Evolutionary conservation across 305 asterid genomes (phyloP).

Genomic region (Fraxinus xanthoxyloides): DNA sequence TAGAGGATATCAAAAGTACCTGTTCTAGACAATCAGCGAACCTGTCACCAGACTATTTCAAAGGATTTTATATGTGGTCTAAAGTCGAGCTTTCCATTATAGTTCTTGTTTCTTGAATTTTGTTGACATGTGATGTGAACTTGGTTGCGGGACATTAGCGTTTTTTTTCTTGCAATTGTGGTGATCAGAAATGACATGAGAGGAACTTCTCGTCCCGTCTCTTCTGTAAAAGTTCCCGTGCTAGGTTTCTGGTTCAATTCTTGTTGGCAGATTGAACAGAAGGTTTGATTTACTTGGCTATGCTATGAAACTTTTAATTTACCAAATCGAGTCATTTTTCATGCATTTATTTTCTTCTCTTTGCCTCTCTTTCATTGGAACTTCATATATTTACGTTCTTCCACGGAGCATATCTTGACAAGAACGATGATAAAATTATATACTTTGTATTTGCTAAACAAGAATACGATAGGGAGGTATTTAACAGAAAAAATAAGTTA

Average conservation of each 20-base stretch:
- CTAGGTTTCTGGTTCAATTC: neutral
- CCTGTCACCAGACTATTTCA: constrained; percentile 18
- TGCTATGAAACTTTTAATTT: constrained; percentile 20
- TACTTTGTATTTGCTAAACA: neutral
- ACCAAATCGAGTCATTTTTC: constrained; percentile 6
- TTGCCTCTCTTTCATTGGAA: neutral
- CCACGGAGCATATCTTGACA: neutral
- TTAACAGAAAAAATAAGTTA: neutral
- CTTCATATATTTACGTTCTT: neutral
- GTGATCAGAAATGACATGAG: neutral
- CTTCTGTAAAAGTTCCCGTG: neutral
- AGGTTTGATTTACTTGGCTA: constrained; percentile 25
- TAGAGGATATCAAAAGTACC: constrained; percentile 29
- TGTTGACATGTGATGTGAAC: constrained; percentile 39
- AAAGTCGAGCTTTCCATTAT: constrained; percentile 34
- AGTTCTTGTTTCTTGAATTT: constrained; percentile 34
- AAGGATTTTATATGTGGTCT: constrained; percentile 32
- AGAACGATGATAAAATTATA: neutral
- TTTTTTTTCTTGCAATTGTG: constrained; percentile 9
- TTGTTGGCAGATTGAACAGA: constrained; percentile 16
- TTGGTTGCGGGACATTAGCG: constrained; percentile 23
- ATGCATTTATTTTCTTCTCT: neutral
- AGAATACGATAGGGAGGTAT: neutral
- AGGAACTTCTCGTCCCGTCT: neutral
- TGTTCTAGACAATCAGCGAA: constrained; percentile 23